Base-by-base conservation (phyloP, 352 stramenopile genomes). In the Pythium coloratum region DNA sequence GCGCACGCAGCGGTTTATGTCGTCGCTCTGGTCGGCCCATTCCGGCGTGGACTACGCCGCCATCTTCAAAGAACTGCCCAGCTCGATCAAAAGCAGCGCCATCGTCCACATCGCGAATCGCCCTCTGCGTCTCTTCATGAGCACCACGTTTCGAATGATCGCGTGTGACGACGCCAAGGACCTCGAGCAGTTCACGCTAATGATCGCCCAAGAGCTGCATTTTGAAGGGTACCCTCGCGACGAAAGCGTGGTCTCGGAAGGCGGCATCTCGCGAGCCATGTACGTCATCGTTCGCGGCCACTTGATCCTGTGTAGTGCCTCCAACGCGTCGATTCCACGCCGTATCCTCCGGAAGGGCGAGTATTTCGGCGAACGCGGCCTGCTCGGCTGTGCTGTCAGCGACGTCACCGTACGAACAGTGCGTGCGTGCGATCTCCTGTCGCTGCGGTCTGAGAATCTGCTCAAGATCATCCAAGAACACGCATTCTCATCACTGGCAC, bases 201-300 rank as follows among this genome's bases (percentile, higher is more conserved):
- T 33, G 24, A 30, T 69, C 5, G 70, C 70, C 5, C 64, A 58
- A 9, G 8, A 60, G 12, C 38, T 76, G 2, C 61, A 55, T 3
- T 72, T 76, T 20, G 66, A 76, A 54, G 60, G 64, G 2, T 76
- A 76, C 32, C 66, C 70, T 7, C 66, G 64, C 13, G 66, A 70
- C 50, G 70, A 76, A 56, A 69, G 62, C 13, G 70, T 73, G 14
- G 47, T 76, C 20, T 53, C 59, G 8, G 66, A 73, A 57, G 70
- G 70, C 32, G 66, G 59, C 30, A 73, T 76, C 49, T 66, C 70
- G 1, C 18, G 55, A 2, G 61, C 70, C 24, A 73, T 76, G 70
- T 76, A 73, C 53, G 68, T 71, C 33, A 62, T 76, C 6, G 66
- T 76, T 1, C 64, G 66, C 32, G 70, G 70, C 24, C 59, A 69